Percentiles rank a stretch among this genome's conserved stretches.
phyloP scores from a whole-genome alignment of 2,329 filamentous ascomycete genomes.

The Fusarium solani-melongenae region DNA sequence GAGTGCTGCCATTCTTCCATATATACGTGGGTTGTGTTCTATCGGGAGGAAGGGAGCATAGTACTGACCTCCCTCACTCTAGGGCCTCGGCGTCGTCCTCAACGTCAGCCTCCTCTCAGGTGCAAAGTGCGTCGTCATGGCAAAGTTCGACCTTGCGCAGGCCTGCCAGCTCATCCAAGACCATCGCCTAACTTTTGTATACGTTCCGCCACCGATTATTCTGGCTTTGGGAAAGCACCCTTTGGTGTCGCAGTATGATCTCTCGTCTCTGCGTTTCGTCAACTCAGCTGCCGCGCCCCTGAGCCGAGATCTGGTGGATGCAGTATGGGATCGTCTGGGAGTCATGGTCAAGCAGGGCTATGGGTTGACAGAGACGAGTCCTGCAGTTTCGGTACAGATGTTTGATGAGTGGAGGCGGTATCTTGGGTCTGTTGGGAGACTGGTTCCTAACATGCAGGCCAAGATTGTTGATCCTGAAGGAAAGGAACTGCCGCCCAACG shows the following conservation, averaged over 20 bases:
- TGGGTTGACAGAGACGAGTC: slow-evolving; percentile 87
- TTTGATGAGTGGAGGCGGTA: slow-evolving; percentile 81
- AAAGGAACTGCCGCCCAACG: slow-evolving; percentile 65
- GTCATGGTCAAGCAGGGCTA: slow-evolving; percentile 93
- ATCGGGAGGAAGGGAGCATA: too few relatives aligned
- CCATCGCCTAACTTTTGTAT: slow-evolving; percentile 79
- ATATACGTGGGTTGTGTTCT: slow-evolving; percentile 73
- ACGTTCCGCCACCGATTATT: slow-evolving; percentile 87
- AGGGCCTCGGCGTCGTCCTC: slow-evolving; percentile 49
- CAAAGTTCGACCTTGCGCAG: slow-evolving; percentile 81
- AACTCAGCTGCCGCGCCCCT: slow-evolving; percentile 90
- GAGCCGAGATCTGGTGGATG: slow-evolving; percentile 81
- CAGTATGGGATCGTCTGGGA: slow-evolving; percentile 77
- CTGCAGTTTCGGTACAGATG: slow-evolving; percentile 78
- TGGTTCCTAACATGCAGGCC: slow-evolving; percentile 82
- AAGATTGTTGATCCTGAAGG: slow-evolving; percentile 79
- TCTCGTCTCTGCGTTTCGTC: slow-evolving; percentile 82
- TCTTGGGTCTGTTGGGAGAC: slow-evolving; percentile 81
- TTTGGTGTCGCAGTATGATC: slow-evolving; percentile 80
- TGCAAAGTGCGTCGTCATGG: slow-evolving; percentile 76
- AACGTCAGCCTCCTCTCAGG: slow-evolving; percentile 62
- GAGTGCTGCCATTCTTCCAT: slow-evolving; percentile 90
- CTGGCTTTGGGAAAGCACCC: slow-evolving; percentile 85
- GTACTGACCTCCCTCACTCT: background rate
- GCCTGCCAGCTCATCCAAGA: slow-evolving; percentile 83